Evolutionary conservation across 2,329 filamentous ascomycete species (phyloP).

Genomic region (Hymenoscyphus scutula): DNA sequence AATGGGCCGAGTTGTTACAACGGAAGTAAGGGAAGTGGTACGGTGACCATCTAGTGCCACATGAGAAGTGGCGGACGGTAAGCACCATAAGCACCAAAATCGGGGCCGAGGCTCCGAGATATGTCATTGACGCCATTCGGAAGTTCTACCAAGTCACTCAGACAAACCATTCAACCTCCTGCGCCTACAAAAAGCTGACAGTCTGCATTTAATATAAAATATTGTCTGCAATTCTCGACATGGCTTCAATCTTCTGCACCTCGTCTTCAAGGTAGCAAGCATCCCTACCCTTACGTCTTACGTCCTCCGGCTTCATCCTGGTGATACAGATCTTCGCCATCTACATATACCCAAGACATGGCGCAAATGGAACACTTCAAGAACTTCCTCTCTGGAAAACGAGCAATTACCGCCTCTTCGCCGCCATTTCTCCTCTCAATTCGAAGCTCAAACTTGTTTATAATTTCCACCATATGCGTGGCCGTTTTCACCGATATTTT

Average conservation of each 20-base stretch:
- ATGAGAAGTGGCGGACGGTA: too few relatives aligned
- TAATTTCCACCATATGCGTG: conserved; percentile 33
- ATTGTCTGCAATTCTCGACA: neutral
- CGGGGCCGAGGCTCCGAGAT: neutral
- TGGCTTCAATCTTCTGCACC: neutral
- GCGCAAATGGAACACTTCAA: conserved; percentile 21
- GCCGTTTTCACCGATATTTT: conserved; percentile 52
- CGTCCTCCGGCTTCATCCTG: neutral
- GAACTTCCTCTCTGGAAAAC: conserved; percentile 30
- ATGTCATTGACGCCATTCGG: neutral
- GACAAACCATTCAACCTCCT: neutral
- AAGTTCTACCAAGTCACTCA: neutral
- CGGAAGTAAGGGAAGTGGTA: too few relatives aligned
- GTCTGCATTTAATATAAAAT: neutral
- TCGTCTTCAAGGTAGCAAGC: neutral
- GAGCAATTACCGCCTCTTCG: conserved; percentile 22
- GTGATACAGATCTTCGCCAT: neutral
- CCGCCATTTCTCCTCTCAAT: conserved; percentile 32
- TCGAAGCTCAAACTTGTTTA: conserved; percentile 35
- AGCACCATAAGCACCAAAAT: neutral
- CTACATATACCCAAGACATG: conserved; percentile 5
- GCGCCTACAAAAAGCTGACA: neutral
- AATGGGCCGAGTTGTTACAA: neutral
- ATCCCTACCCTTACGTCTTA: neutral
- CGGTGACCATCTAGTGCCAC: neutral